Evolutionary conservation across 1,139 yeast species (phyloP).

Genomic region (Suhomyces bolitotheri): DNA sequence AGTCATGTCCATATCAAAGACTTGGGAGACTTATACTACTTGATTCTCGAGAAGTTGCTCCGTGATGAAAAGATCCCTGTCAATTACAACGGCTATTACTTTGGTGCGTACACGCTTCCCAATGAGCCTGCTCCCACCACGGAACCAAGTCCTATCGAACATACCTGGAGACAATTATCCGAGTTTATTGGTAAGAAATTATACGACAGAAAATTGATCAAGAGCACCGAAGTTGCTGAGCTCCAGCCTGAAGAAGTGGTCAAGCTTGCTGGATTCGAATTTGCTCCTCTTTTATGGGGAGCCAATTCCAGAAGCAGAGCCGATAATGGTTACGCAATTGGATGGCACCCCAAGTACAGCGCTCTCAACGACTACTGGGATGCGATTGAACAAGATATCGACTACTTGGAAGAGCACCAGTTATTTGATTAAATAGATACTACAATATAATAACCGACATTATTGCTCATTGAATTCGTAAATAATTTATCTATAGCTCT

Average conservation of each 20-base stretch:
- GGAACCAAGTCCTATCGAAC: conserved; percentile 24
- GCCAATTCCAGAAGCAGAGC: conserved; percentile 33
- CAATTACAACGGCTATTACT: conserved; percentile 38
- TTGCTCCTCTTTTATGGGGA: conserved; percentile 32
- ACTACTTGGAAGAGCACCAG: conserved; percentile 8
- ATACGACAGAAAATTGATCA: conserved; percentile 16
- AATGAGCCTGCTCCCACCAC: conserved; percentile 21
- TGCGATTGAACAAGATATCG: conserved; percentile 21
- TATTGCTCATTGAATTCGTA: no score
- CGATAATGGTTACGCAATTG: conserved; percentile 26
- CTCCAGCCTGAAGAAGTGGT: conserved; percentile 20
- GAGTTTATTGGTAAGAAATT: conserved; percentile 23
- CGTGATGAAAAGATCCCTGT: conserved; percentile 26
- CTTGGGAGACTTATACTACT: conserved; percentile 33
- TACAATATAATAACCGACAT: no score
- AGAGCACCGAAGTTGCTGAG: conserved; percentile 20
- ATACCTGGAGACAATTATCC: conserved; percentile 35
- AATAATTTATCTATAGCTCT: no score
- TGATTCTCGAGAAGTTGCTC: conserved; percentile 25
- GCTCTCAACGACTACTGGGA: conserved; percentile 19
- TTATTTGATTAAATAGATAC: neutral
- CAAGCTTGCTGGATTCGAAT: conserved; percentile 16
- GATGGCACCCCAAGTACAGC: conserved; percentile 27
- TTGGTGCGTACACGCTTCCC: conserved; percentile 26
- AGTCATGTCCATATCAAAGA: conserved; percentile 39